A percentile compares a stretch with the other conserved stretches of the same genome.
Evolutionary conservation across 2,329 filamentous ascomycete genomes (phyloP).

Genomic region (Leptosphaerulina australis): DNA sequence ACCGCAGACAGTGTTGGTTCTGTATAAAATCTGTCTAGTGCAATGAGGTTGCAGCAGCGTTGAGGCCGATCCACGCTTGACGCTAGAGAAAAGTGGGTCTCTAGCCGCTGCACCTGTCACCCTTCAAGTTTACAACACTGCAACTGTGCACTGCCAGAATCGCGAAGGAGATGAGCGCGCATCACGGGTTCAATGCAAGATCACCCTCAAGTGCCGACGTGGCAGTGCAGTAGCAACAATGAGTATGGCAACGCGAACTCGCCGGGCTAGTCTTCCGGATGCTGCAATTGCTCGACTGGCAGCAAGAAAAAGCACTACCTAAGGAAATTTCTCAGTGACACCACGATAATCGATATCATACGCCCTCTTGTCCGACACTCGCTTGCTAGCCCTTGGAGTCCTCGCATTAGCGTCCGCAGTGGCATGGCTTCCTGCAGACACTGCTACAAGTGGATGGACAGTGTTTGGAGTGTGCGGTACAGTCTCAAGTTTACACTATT

Average conservation of each 20-base stretch:
- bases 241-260: background rate
- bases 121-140: conserved; percentile 12
- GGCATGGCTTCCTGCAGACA: conserved; percentile 27
- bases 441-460: conserved; percentile 8
- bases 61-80: conserved; percentile 19
- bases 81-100: conserved; percentile 2
- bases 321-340: conserved; percentile 10
- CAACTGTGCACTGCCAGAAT: conserved; percentile 10
- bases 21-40: conserved; percentile 3
- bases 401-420: conserved; percentile 20
- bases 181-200: conserved; percentile 17
- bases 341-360: conserved; percentile 27
- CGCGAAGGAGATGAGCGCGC: conserved; percentile 28
- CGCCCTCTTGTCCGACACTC: conserved; percentile 8
- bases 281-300: conserved; percentile 7
- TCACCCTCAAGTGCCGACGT: conserved; percentile 20
- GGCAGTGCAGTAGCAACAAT: conserved; percentile 15
- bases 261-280: background rate
- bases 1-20: conserved; percentile 6
- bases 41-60: conserved; percentile 13
- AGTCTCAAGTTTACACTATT: conserved; percentile 3
- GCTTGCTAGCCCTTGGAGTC: conserved; percentile 6
- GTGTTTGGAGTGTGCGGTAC: conserved; percentile 6
- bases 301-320: conserved; percentile 12
- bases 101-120: conserved; percentile 19